These are phyloP conservation scores for Plasmopara muralis DNA, from an alignment of 352 stramenopile genomes.

Conservation along the genomic window DNA sequence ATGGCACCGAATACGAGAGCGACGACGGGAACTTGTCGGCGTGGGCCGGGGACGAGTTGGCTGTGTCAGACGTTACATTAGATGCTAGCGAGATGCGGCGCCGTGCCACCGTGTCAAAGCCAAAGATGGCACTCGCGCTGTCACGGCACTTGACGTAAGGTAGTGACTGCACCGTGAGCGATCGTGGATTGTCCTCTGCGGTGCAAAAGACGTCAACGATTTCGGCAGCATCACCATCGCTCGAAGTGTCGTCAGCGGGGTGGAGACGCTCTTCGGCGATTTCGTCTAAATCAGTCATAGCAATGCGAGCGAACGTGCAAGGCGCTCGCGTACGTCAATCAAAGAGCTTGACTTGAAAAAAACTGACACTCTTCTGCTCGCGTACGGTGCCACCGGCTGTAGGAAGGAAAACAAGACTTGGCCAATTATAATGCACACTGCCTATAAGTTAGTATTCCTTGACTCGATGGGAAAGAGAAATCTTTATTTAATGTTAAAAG, in stretches of 20 bases:
- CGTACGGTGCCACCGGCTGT: no score
- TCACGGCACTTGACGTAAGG: conserved; percentile 62
- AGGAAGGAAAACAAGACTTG: no score
- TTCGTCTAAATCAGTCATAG: conserved; percentile 22
- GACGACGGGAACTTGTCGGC: conserved; percentile 37
- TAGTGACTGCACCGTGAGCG: conserved; percentile 54
- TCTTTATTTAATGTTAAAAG: no score
- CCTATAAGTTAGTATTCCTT: no score
- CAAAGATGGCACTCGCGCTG: conserved; percentile 47
- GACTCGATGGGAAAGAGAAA: no score
- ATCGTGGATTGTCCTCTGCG: conserved; percentile 4
- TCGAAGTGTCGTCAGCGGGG: conserved; percentile 13
- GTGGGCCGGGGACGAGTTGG: conserved; percentile 28
- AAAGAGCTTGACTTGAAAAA: no score
- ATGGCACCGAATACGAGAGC: conserved; percentile 71
- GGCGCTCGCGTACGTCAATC: no score
- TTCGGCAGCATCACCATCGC: conserved; percentile 21
- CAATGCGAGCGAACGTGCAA: no score
- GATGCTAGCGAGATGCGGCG: conserved; percentile 43
- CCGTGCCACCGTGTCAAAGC: conserved; percentile 36
- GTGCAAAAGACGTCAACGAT: conserved; percentile 13
- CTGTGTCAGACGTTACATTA: conserved; percentile 37
- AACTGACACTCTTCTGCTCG: no score
- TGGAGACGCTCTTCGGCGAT: conserved; percentile 4
- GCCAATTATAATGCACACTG: no score